Conservation (phyloP, 169 alveolate species). For the Eimeria falciformis region DNA sequence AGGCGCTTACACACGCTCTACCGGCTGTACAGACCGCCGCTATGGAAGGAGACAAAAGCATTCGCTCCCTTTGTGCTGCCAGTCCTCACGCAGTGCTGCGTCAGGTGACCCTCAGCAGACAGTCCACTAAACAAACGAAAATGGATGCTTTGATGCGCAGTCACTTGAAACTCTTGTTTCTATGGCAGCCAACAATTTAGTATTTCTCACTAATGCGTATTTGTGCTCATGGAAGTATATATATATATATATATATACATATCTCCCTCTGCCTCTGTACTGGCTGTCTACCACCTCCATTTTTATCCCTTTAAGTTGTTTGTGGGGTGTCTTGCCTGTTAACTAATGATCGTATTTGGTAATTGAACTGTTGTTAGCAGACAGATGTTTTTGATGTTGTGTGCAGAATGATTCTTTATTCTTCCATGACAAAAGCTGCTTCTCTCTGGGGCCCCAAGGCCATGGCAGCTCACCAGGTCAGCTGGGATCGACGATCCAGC, state of each 20-base stretch:
- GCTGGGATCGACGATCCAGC: neutral
- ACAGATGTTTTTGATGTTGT: neutral
- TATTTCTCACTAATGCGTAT: too few species aligned
- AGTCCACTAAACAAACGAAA: too few species aligned
- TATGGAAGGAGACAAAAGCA: neutral
- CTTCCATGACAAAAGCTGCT: slow-evolving; percentile 55
- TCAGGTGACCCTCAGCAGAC: neutral
- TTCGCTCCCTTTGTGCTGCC: slow-evolving; percentile 24
- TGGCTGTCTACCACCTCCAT: too few species aligned
- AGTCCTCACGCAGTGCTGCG: slow-evolving; percentile 15
- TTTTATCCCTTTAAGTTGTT: too few species aligned
- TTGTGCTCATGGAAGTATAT: too few species aligned
- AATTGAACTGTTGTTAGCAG: neutral
- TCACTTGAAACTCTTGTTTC: too few species aligned
- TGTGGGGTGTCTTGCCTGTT: too few species aligned
- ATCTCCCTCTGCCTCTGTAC: too few species aligned
- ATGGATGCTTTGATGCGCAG: too few species aligned
- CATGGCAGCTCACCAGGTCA: slow-evolving; percentile 58
- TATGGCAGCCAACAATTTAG: too few species aligned
- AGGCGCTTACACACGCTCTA: neutral
- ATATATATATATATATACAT: too few species aligned
- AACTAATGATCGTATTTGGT: too few species aligned
- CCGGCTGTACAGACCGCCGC: neutral
- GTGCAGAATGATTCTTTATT: slow-evolving; percentile 12
- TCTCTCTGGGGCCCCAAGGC: slow-evolving; percentile 42